phyloP scores from a whole-genome alignment of 768 basidiomycete genomes.

The Mrakia blollopis region DNA sequence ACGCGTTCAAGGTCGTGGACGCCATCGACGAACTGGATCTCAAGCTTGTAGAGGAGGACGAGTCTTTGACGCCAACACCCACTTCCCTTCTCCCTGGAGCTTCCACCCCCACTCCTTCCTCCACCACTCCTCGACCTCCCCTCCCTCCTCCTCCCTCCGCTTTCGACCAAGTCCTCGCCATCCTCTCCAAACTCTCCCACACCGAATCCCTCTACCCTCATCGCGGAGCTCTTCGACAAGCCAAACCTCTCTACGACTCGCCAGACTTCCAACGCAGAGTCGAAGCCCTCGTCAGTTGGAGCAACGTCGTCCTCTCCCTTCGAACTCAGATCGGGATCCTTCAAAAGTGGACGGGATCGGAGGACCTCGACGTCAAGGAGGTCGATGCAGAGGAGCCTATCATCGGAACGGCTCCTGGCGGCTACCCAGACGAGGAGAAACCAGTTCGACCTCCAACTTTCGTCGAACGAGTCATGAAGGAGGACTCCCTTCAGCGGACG shows the following conservation, averaged over 20 bases:
- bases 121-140: not conserved
- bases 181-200: slow-evolving; percentile 71
- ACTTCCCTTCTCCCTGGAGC: not conserved
- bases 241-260: slow-evolving; percentile 67
- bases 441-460: slow-evolving; percentile 55
- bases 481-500: slow-evolving; percentile 89
- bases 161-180: slow-evolving; percentile 42
- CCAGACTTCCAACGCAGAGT: slow-evolving; percentile 69
- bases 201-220: slow-evolving; percentile 83
- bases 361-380: slow-evolving; percentile 60
- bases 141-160: slow-evolving; percentile 29
- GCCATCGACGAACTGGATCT: slow-evolving; percentile 16
- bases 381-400: slow-evolving; percentile 32
- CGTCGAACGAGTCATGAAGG: slow-evolving; percentile 87
- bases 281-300: slow-evolving; percentile 88
- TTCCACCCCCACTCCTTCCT: slow-evolving; percentile 43
- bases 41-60: slow-evolving; percentile 6
- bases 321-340: slow-evolving; percentile 72
- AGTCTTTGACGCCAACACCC: slow-evolving; percentile 36
- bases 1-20: slow-evolving; percentile 62
- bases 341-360: slow-evolving; percentile 89
- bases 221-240: slow-evolving; percentile 69
- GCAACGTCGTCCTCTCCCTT: slow-evolving; percentile 77
- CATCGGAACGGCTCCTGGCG: not conserved
- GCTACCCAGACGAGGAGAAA: slow-evolving; percentile 23